A percentile compares a stretch with the other conserved stretches of the same genome.
These are phyloP conservation scores for Pyrenophora teres DNA, from an alignment of 2,329 filamentous ascomycete species.

Conservation along the genomic window DNA sequence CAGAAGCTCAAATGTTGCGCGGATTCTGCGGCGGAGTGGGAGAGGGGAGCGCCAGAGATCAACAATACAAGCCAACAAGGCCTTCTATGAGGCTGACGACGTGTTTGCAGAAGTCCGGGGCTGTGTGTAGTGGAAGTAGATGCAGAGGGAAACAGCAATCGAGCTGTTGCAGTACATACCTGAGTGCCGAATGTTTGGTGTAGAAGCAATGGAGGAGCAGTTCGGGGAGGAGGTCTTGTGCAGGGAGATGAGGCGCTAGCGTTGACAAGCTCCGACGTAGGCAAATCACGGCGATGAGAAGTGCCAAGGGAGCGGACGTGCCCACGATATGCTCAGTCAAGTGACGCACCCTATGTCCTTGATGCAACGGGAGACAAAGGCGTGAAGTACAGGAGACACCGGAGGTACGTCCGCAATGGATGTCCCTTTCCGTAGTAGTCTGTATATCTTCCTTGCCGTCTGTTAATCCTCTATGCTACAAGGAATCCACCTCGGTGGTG, in stretches of 20 bases:
- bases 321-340: slow-evolving; percentile 10
- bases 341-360: not conserved
- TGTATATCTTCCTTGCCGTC: not conserved
- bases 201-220: not conserved
- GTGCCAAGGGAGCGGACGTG: not conserved
- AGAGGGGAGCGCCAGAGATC: not conserved
- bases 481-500: not conserved
- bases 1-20: not conserved
- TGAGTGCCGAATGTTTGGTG: not conserved
- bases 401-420: not conserved
- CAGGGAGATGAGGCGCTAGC: slow-evolving; percentile 8
- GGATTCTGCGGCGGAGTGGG: not conserved
- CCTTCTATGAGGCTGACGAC: not conserved
- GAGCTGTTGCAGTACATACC: slow-evolving; percentile 5
- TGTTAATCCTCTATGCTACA: not conserved
- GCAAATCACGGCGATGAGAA: not conserved
- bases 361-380: not conserved
- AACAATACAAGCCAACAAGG: not conserved
- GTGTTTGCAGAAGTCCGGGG: not conserved
- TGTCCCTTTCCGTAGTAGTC: not conserved
- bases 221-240: not conserved
- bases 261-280: slow-evolving; percentile 2
- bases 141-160: not conserved
- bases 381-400: slow-evolving; percentile 2
- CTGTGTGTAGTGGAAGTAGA: not conserved